phyloP scores from a whole-genome alignment of 73 alveolate genomes.

The Paramecium sonneborni region DNA sequence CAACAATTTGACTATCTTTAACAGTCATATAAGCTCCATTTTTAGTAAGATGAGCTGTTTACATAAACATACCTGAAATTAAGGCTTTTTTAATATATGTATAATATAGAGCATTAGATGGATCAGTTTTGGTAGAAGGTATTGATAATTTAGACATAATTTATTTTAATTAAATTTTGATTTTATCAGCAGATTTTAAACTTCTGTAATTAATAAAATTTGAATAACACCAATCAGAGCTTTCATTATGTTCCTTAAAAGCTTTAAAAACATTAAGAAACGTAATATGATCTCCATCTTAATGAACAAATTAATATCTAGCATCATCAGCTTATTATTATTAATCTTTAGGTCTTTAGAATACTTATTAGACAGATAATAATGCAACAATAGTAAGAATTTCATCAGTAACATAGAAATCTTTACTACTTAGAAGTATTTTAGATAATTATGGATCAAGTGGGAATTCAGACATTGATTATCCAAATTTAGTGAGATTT shows the following conservation, averaged over 20 bases:
- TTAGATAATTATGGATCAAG: constrained; percentile 97
- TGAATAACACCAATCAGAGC: constrained; percentile 96
- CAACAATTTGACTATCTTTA: constrained; percentile 97
- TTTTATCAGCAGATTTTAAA: constrained; percentile 90
- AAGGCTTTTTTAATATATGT: constrained; percentile 81
- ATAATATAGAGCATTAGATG: constrained; percentile 63
- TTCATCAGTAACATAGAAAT: constrained; percentile 94
- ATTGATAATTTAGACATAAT: constrained; percentile 75
- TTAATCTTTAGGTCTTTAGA: constrained; percentile 91
- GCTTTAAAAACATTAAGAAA: constrained; percentile 93
- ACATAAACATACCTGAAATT: constrained; percentile 90
- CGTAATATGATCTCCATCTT: constrained; percentile 99
- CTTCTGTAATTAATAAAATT: constrained; percentile 93
- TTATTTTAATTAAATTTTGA: constrained; percentile 85
- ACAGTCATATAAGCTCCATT: constrained; percentile 96
- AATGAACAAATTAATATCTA: constrained; percentile 95
- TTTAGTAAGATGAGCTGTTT: constrained; percentile 94
- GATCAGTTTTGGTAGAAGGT: constrained; percentile 49
- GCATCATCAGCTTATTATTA: constrained; percentile 98
- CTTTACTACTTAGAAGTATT: constrained; percentile 89
- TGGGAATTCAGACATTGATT: constrained; percentile 98
- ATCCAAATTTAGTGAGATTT: constrained; percentile 96
- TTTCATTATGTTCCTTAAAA: constrained; percentile 86
- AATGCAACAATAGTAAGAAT: constrained; percentile 93
- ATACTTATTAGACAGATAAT: constrained; percentile 93